These are phyloP conservation scores for Zymoseptoria ardabiliae DNA, from an alignment of 2,329 filamentous ascomycete genomes.

Conservation along the genomic window DNA sequence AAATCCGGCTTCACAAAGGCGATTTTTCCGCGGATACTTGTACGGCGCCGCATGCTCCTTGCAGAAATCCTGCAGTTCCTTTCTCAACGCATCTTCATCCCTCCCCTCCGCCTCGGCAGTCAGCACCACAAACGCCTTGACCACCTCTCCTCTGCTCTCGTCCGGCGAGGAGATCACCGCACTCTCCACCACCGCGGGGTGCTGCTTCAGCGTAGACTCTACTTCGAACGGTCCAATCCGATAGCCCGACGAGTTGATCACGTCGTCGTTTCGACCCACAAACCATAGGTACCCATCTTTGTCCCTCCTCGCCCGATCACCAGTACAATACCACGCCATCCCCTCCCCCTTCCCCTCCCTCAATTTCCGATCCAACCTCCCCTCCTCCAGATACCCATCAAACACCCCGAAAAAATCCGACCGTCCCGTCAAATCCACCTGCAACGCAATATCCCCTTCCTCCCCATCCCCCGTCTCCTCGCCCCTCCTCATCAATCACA, in stretches of 20 bases:
- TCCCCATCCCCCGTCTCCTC: slow-evolving; percentile 20
- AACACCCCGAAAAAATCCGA: slow-evolving; percentile 24
- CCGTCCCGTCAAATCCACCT: slow-evolving; percentile 15
- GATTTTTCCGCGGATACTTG: slow-evolving; percentile 18
- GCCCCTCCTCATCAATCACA: slow-evolving; percentile 29
- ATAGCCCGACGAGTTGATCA: slow-evolving; percentile 37
- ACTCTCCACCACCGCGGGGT: slow-evolving; percentile 34
- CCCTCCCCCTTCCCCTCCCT: slow-evolving; percentile 2
- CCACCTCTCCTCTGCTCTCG: slow-evolving; percentile 32
- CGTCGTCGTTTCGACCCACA: slow-evolving; percentile 87
- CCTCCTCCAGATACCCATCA: slow-evolving; percentile 25
- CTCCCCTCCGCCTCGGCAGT: slow-evolving; percentile 20
- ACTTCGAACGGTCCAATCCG: slow-evolving; percentile 38
- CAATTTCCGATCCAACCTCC: slow-evolving; percentile 18
- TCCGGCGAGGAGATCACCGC: slow-evolving; percentile 37
- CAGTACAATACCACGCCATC: slow-evolving; percentile 31
- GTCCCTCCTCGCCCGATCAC: slow-evolving; percentile 74
- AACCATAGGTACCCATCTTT: slow-evolving; percentile 99
- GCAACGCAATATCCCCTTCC: slow-evolving; percentile 34
- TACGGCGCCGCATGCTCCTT: slow-evolving; percentile 36
- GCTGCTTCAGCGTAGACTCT: slow-evolving; percentile 36
- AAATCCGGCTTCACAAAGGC: slow-evolving; percentile 33
- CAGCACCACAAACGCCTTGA: slow-evolving; percentile 37
- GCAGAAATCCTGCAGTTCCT: slow-evolving; percentile 36
- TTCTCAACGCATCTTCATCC: slow-evolving; percentile 19